Percentiles rank a stretch among this genome's conserved stretches.
Evolutionary conservation across 139 green algal species (phyloP).

Genomic region (Chlorella sp.): DNA sequence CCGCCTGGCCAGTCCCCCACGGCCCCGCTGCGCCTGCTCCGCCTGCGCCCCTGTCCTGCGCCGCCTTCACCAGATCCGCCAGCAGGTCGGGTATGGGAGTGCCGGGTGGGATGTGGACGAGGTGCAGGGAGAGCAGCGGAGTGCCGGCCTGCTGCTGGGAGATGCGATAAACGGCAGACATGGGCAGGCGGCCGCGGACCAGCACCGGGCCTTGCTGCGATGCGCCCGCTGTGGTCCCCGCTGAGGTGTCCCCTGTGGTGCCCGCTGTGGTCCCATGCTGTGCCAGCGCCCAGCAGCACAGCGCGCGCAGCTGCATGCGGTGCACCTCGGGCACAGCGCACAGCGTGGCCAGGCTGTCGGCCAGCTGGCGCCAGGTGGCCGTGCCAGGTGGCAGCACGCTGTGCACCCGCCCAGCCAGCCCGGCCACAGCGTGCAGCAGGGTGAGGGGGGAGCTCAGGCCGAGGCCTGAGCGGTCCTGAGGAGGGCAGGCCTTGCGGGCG

Average conservation of each 20-base stretch:
- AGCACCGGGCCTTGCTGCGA: neutral
- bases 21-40: neutral
- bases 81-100: neutral
- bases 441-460: neutral
- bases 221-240: neutral
- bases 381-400: neutral
- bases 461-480: neutral
- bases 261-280: too few species aligned
- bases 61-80: neutral
- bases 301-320: conserved; percentile 5
- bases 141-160: neutral
- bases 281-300: conserved; percentile 25
- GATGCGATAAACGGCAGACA: neutral
- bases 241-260: neutral
- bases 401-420: neutral
- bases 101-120: neutral
- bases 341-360: neutral
- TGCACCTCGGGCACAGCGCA: neutral
- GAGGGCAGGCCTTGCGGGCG: neutral
- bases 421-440: conserved; percentile 11
- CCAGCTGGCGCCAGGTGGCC: neutral
- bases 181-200: neutral
- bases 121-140: neutral
- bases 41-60: neutral
- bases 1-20: neutral